Conservation (phyloP, 2,329 filamentous ascomycete genomes). For the Fonsecaea pugnacius region DNA sequence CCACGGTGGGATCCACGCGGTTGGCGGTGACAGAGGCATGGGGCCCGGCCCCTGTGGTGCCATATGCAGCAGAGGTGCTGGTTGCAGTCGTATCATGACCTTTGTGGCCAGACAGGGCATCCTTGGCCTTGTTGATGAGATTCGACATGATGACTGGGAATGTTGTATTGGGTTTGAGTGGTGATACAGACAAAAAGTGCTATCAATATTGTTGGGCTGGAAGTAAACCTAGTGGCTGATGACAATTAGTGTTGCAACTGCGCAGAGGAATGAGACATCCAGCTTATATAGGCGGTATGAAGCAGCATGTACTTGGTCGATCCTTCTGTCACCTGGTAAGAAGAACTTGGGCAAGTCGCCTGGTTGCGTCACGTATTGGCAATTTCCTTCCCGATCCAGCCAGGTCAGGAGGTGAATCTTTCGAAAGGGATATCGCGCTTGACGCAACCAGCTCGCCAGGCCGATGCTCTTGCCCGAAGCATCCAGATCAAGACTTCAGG, state of each 20-base stretch:
- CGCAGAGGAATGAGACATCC: neutral
- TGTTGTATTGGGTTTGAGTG: neutral
- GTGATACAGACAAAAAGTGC: neutral
- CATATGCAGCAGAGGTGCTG: conserved; percentile 28
- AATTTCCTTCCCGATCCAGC: neutral
- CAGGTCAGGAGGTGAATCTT: neutral
- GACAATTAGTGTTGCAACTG: neutral
- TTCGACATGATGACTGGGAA: conserved; percentile 48
- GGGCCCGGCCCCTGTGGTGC: conserved; percentile 17
- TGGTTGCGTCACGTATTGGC: conserved; percentile 6
- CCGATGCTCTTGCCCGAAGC: neutral
- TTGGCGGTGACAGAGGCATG: neutral
- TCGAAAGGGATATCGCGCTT: neutral
- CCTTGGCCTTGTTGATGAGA: conserved; percentile 55
- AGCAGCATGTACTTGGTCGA: neutral
- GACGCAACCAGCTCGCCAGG: neutral
- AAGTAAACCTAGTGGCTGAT: neutral
- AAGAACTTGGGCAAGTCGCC: neutral
- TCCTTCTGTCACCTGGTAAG: neutral
- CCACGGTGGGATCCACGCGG: neutral
- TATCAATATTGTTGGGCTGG: neutral
- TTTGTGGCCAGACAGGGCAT: conserved; percentile 46
- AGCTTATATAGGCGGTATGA: neutral
- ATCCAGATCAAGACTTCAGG: neutral
- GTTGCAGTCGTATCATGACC: conserved; percentile 32